Base-by-base conservation (phyloP, 441 rosid genomes). In the Melianthus villosus region DNA sequence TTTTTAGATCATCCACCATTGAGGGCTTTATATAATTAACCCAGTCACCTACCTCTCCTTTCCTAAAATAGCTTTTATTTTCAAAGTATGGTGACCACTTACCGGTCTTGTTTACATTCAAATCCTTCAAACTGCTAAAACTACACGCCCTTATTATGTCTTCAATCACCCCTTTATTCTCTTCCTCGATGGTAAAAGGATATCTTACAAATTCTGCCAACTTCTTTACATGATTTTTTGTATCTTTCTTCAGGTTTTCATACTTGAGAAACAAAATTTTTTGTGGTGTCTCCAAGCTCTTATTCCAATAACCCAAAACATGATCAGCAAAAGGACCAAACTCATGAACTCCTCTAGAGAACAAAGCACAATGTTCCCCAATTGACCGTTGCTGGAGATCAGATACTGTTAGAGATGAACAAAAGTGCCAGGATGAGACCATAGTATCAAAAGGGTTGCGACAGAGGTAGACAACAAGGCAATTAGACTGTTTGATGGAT, bases 391-490 rank as follows among this genome's bases (percentile, higher is more conserved):
- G n/a, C n/a, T n/a, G n/a, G n/a, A n/a, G n/a, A n/a, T n/a, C n/a
- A n/a, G n/a, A n/a, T n/a, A n/a, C n/a, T n/a, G n/a, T n/a, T n/a
- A n/a, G n/a, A n/a, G 1, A 30, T 4, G 35, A 10, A 11, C 15
- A 10, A 15, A 31, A 10, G 13, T 15, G 12, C 35, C 35, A 31
- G 5, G 15, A 31, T 2, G 30, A 26, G 4, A 26, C 30, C 2
- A 26, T 3, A 2, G 7, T 6, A 9, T 26, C 30, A 2, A 46
- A 15, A 0, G 67, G 63, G 33, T 62, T 48, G n/a, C 63, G 48
- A 15, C 63, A 51, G 1, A 44, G 8, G n/a, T 63, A 57, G n/a
- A 63, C 64, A 6, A 53, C 42, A 4, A 22, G 26, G 22, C 46
- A 49, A 0, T 18, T 26, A 7, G 47, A 40, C 9, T 20, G 10